Evolutionary conservation across 331 rosid genomes (phyloP).

Genomic region (Arachis monticola): DNA sequence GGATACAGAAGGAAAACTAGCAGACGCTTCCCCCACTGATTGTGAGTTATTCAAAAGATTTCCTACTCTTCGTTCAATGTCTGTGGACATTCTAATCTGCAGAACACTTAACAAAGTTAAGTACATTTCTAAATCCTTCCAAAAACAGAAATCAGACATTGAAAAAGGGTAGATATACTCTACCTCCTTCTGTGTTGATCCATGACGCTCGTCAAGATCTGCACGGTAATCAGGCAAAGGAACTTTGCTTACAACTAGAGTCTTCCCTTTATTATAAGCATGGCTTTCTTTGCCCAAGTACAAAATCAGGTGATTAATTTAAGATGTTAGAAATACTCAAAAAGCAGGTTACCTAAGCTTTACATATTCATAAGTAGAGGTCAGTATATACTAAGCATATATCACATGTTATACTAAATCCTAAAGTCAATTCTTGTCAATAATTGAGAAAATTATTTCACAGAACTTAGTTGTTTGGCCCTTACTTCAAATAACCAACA

Average conservation of each 20-base stretch:
- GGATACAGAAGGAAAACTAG: slow-evolving; percentile 44
- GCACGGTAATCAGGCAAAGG: slow-evolving; percentile 96
- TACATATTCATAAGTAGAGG: background rate
- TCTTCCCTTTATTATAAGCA: slow-evolving; percentile 85
- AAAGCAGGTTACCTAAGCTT: slow-evolving; percentile 31
- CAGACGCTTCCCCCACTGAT: slow-evolving; percentile 41
- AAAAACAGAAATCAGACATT: slow-evolving; percentile 6
- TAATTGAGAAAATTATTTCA: slow-evolving; percentile 2
- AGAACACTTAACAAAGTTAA: slow-evolving; percentile 22
- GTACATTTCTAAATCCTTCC: slow-evolving; percentile 12
- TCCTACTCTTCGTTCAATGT: slow-evolving; percentile 81
- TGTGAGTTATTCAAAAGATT: slow-evolving; percentile 72
- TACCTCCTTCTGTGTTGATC: slow-evolving; percentile 93
- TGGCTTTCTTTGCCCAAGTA: slow-evolving; percentile 89
- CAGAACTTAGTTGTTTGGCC: background rate
- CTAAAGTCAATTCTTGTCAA: slow-evolving; percentile 8
- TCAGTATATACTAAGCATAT: slow-evolving; percentile 9
- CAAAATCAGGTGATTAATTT: slow-evolving; percentile 43
- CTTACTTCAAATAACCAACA: slow-evolving; percentile 20
- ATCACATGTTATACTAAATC: slow-evolving; percentile 17
- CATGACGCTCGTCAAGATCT: slow-evolving; percentile 96
- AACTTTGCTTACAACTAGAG: slow-evolving; percentile 90
- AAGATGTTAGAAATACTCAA: slow-evolving; percentile 39
- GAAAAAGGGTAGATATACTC: slow-evolving; percentile 23
- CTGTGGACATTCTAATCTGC: slow-evolving; percentile 90